These are phyloP conservation scores for Eutypella sp. DNA, from an alignment of 2,329 filamentous ascomycete genomes.

Conservation along the genomic window DNA sequence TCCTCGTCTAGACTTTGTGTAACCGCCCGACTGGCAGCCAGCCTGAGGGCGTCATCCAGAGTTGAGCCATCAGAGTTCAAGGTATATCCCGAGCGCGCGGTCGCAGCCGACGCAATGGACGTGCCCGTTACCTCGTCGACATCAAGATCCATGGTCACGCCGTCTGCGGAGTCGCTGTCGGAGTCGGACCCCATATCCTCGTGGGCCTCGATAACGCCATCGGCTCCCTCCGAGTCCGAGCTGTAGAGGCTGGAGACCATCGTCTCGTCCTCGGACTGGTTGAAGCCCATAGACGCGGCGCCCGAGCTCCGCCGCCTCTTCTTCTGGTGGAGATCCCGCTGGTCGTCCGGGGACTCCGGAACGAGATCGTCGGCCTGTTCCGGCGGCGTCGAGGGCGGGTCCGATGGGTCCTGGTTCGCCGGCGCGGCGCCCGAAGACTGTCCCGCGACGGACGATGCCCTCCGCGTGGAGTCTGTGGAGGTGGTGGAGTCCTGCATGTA, in stretches of 20 bases:
- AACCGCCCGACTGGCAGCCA: conserved; percentile 70
- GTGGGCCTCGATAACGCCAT: conserved; percentile 50
- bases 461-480: conserved; percentile 69
- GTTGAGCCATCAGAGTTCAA: conserved; percentile 67
- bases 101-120: conserved; percentile 58
- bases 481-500: conserved; percentile 82
- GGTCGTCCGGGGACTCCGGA: conserved; percentile 57
- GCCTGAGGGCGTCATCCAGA: conserved; percentile 71
- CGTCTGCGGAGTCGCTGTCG: conserved; percentile 57
- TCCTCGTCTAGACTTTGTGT: conserved; percentile 63
- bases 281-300: conserved; percentile 59
- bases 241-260: conserved; percentile 78
- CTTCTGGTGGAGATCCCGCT: conserved; percentile 60
- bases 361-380: conserved; percentile 55
- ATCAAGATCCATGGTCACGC: conserved; percentile 74
- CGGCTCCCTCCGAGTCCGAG: conserved; percentile 54
- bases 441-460: conserved; percentile 57
- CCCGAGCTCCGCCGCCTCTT: conserved; percentile 60
- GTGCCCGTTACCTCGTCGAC: conserved; percentile 71
- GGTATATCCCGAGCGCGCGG: conserved; percentile 43
- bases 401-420: conserved; percentile 40
- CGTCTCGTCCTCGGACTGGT: conserved; percentile 60
- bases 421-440: conserved; percentile 18
- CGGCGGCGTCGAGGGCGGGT: conserved; percentile 58
- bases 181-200: conserved; percentile 43